Base-by-base conservation (phyloP, 2,329 filamentous ascomycete genomes). In the Botrytis tulipae region DNA sequence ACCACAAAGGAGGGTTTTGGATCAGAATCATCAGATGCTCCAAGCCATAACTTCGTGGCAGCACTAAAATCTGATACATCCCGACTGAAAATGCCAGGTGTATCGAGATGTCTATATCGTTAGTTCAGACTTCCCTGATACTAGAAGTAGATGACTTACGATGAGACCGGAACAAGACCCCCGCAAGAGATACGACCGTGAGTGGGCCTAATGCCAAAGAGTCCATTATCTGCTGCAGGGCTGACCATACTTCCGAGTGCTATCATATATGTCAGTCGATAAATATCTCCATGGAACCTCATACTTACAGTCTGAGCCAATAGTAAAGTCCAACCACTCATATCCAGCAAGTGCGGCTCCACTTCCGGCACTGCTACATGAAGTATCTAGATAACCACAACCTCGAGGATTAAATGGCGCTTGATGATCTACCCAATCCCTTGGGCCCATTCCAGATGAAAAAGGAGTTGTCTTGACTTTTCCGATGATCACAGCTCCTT, bases 401-500 rank as follows among this genome's bases (percentile, higher is more conserved):
- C 82, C 86, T 63, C 83, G 74, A 4, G 83, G 82, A 75, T 84
- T 84, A 60, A 79, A 82, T 0, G 83, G 83, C n/a, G 75, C 76
- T 7, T 79, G 76, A 70, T 76, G 81, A 46, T 84, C 82, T 14
- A 82, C 74, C 84, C 84, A 86, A 67, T 89, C 86, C 0, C 83
- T 74, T 16, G 77, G 65, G 25, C 68, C 72, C 61, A 76, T 76
- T 42, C 77, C 74, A 29, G 73, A 76, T 29, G 83, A 83, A 70
- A 88, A 84, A 73, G 86, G 84, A 0, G 84, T 82, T 1, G 84
- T 83, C 73, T 86, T 87, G 2, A 85, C 84, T 79, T 87, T 88
- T 4, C 86, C 86, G 0, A 88, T 82, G 22, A 88, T 77, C 8
- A 87, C 80, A 0, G 88, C 90, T 0, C 91, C 91, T 1, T 87